A percentile compares a stretch with the other conserved stretches of the same genome.
Conservation (phyloP, 768 basidiomycete genomes). For the Leccinum uliginosum region DNA sequence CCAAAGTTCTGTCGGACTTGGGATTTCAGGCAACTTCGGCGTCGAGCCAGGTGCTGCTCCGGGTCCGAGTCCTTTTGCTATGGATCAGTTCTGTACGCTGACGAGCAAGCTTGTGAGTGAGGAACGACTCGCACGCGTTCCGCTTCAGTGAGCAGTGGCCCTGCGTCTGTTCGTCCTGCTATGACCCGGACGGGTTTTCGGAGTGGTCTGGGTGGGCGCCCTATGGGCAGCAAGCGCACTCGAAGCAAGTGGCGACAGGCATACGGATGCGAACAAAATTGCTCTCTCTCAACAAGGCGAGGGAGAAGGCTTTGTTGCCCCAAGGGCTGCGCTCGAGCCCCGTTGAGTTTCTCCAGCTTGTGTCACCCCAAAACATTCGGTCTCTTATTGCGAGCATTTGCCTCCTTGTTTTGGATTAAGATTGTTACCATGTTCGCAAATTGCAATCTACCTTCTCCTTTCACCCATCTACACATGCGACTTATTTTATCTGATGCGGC, state of each 20-base stretch:
- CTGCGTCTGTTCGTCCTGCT: slow-evolving; percentile 47
- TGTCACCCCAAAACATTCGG: too few species aligned
- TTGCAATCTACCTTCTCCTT: too few species aligned
- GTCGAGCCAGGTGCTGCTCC: slow-evolving; percentile 30
- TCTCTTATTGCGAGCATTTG: too few species aligned
- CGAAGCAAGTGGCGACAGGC: slow-evolving; percentile 78
- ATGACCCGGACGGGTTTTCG: too few species aligned
- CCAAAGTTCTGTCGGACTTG: slow-evolving; percentile 47
- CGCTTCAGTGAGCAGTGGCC: slow-evolving; percentile 50
- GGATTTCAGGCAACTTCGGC: slow-evolving; percentile 29
- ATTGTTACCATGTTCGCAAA: too few species aligned
- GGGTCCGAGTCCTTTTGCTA: slow-evolving; percentile 38
- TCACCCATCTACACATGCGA: too few species aligned
- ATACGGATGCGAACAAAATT: slow-evolving; percentile 50
- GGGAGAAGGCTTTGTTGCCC: slow-evolving; percentile 30
- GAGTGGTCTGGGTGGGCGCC: slow-evolving; percentile 47
- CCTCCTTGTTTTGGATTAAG: too few species aligned
- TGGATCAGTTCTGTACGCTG: slow-evolving; percentile 64
- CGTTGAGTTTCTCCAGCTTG: slow-evolving; percentile 44
- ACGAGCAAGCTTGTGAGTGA: slow-evolving; percentile 61
- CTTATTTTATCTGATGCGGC: too few species aligned
- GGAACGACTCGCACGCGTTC: slow-evolving; percentile 50
- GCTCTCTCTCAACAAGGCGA: slow-evolving; percentile 35
- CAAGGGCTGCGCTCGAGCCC: slow-evolving; percentile 47
- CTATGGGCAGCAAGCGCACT: slow-evolving; percentile 54